Conservation (phyloP, 345 rosid genomes). For the Citrus medica region DNA sequence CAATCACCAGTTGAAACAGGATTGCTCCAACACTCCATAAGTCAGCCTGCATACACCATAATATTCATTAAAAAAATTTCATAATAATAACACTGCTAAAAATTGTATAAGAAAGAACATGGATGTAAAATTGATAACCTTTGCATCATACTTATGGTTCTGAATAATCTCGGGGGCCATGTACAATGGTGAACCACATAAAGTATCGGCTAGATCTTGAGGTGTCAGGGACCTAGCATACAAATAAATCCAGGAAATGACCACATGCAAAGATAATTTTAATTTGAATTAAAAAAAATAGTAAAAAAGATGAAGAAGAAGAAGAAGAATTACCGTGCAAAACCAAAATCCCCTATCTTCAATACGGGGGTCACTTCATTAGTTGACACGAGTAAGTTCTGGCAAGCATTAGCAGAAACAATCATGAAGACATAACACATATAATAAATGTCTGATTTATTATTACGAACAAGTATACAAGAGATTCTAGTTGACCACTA, state of each 20-base stretch:
- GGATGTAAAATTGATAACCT: conserved; percentile 44
- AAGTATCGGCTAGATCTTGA: conserved; percentile 60
- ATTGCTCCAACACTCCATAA: conserved; percentile 92
- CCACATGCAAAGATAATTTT: background rate
- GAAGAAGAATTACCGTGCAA: conserved; percentile 60
- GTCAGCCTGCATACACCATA: conserved; percentile 56
- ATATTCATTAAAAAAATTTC: background rate
- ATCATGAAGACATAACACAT: conserved; percentile 9
- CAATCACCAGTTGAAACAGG: conserved; percentile 76
- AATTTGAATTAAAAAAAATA: background rate
- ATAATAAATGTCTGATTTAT: background rate
- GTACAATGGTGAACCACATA: conserved; percentile 85
- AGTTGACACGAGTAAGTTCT: conserved; percentile 72
- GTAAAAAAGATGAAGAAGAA: background rate
- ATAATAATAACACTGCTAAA: background rate
- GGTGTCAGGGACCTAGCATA: conserved; percentile 63
- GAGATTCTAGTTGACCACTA: background rate
- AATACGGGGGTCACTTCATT: conserved; percentile 47
- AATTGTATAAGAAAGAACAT: background rate
- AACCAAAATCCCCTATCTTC: conserved; percentile 91
- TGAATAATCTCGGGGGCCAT: conserved; percentile 90
- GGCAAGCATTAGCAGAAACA: conserved; percentile 22
- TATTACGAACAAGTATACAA: conserved; percentile 4
- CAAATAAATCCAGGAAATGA: conserved; percentile 8
- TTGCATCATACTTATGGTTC: conserved; percentile 81